Evolutionary conservation across 2,329 filamentous ascomycete species (phyloP), one percentile per base, ranked within the genome.

Genomic region (Aspergillus viridinutans): DNA sequence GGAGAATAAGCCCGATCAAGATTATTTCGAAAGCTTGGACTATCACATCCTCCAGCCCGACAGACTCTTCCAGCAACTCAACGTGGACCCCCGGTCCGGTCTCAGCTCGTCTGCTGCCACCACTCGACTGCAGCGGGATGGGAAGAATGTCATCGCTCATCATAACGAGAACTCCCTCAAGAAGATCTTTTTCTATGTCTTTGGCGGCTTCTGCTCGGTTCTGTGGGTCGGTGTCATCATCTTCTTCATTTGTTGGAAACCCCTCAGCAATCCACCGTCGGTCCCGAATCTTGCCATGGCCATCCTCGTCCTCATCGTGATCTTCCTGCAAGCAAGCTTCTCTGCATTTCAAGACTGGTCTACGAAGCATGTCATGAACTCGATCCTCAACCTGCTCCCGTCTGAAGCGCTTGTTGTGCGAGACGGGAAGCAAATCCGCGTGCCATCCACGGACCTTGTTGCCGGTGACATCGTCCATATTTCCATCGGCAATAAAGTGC

Each of bases 191-290:
- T 82, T 82, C 17, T 92, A 92, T 73, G 84, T 92, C 67, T 92
- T 91, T 74, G 87, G 87, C 62, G 89, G 89, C 2, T 93, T 92
- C 63, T 89, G 90, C n/a, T 82, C 85, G 1, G 83, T 93, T 47
- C 79, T 92, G 3, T 82, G 92, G 52, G 69, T 87, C 3, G 89
- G 87, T 25, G 80, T 84, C 6, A 81, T 92, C 48, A 81, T 93
- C 8, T 89, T 92, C 61, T 90, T 92, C 68, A 76, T 92, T 58
- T 86, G 88, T 10, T 93, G 89, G 88, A 85, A 83, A 61, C 90
- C 89, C 0, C 82, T 92, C 0, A 89, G 89, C 26, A 70, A 88
- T 17, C 89, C 88, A 7, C 88, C 89, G 3, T 83, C 85, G 0
- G 66, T 81, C 6, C 87, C 89, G 4, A 92, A 92, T 67, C 70